Percentiles rank a stretch among this genome's conserved stretches.
These are phyloP conservation scores for Chaetomiaceae sp. DNA, from an alignment of 2,329 filamentous ascomycete genomes.

Conservation along the genomic window DNA sequence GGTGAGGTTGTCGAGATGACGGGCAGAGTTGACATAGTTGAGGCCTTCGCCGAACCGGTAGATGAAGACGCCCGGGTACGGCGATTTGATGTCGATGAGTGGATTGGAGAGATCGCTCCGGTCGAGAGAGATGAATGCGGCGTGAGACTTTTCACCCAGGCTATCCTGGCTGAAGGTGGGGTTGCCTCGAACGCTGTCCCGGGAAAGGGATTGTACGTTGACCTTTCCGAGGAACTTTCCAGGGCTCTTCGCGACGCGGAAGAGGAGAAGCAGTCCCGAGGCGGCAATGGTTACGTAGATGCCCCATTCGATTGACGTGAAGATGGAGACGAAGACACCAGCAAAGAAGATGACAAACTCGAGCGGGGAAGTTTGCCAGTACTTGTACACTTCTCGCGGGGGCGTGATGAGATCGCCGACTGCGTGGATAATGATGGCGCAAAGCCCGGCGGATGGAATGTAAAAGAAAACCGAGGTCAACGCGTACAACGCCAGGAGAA, in stretches of 20 bases:
- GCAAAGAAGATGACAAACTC: constrained; percentile 72
- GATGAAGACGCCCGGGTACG: constrained; percentile 48
- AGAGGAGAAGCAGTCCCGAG: constrained; percentile 41
- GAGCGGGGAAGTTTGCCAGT: constrained; percentile 70
- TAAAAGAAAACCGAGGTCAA: constrained; percentile 76
- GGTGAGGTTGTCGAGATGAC: constrained; percentile 42
- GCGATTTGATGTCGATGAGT: constrained; percentile 37
- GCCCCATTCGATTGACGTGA: constrained; percentile 46
- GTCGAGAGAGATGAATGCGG: constrained; percentile 41
- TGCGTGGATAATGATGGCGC: constrained; percentile 78
- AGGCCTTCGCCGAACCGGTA: constrained; percentile 50
- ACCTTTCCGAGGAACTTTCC: constrained; percentile 45
- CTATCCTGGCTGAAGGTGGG: constrained; percentile 10
- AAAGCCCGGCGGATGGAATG: constrained; percentile 67
- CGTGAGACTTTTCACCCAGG: constrained; percentile 25
- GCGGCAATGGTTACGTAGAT: constrained; percentile 47
- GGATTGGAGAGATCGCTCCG: constrained; percentile 44
- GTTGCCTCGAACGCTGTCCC: constrained; percentile 15
- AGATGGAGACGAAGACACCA: constrained; percentile 58
- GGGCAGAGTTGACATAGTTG: constrained; percentile 49
- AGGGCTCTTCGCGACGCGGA: constrained; percentile 43
- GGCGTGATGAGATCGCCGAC: constrained; percentile 72
- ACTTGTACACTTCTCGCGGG: constrained; percentile 69
- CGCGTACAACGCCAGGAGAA: constrained; percentile 73
- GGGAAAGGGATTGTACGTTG: constrained; percentile 20